phyloP scores from a whole-genome alignment of 2,329 filamentous ascomycete genomes.

The Ophiocordyceps camponoti-floridani region DNA sequence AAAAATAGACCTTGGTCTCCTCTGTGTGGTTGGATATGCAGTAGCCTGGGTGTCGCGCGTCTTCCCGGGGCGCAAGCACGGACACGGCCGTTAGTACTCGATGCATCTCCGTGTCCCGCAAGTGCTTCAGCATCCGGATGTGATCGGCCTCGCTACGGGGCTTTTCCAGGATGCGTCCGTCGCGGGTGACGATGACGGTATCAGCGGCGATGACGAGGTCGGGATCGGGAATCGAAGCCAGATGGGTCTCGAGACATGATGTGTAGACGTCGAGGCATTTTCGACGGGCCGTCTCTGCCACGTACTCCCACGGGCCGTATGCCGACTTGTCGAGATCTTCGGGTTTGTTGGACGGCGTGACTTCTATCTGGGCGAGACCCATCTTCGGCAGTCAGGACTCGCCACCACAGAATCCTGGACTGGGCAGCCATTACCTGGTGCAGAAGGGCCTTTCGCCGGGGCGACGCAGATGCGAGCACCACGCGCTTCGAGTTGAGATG shows the following conservation, averaged over 20 bases:
- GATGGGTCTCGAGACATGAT: slow-evolving; percentile 22
- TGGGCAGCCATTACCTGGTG: slow-evolving; percentile 33
- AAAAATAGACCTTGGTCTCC: slow-evolving; percentile 84
- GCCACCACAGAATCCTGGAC: neutral
- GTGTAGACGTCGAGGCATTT: slow-evolving; percentile 64
- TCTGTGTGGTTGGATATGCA: slow-evolving; percentile 65
- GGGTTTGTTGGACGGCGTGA: slow-evolving; percentile 64
- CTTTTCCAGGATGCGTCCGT: slow-evolving; percentile 77
- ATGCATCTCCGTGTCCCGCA: slow-evolving; percentile 63
- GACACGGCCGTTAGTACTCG: slow-evolving; percentile 75
- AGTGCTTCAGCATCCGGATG: slow-evolving; percentile 60
- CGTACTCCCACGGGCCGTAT: slow-evolving; percentile 76
- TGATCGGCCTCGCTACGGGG: slow-evolving; percentile 69
- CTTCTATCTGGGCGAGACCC: slow-evolving; percentile 65
- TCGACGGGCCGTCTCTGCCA: slow-evolving; percentile 64
- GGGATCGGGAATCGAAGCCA: slow-evolving; percentile 42
- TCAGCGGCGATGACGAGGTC: slow-evolving; percentile 79
- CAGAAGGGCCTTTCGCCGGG: slow-evolving; percentile 66
- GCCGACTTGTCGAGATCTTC: slow-evolving; percentile 67
- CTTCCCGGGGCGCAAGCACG: slow-evolving; percentile 65
- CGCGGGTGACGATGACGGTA: slow-evolving; percentile 65
- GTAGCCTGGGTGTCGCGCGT: slow-evolving; percentile 73
- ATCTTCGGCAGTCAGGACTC: slow-evolving; percentile 29
- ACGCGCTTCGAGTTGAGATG: slow-evolving; percentile 63
- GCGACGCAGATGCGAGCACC: slow-evolving; percentile 80